Base-by-base conservation (phyloP, 768 basidiomycete genomes). In the Termitomyces titanicus region DNA sequence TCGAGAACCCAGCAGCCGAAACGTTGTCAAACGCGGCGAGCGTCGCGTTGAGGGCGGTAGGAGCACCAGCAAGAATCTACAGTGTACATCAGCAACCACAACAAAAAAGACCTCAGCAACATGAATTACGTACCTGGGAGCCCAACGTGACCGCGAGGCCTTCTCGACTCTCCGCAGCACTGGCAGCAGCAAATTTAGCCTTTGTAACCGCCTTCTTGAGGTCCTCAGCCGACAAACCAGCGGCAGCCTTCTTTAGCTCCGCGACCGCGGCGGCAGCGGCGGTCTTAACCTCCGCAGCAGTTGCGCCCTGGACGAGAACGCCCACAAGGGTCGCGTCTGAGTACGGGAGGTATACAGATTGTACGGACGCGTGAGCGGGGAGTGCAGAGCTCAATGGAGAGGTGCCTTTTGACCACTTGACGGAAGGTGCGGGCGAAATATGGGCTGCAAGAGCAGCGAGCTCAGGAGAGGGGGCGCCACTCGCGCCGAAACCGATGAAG, bases 241-340 rank as follows among this genome's bases (percentile, higher is more conserved):
- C 72, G 38, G 88, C 80, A 39, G 85, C 80, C 33, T 79, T 77
- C 74, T 84, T 84, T 61, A 94, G 68, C 15, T 81, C 85, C 53
- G 81, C 74, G 27, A 90, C 84, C 29, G 86, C 85, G n/a, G 75
- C 76, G 70, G 84, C 83, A 17, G 80, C 83, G 20, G 86, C 90
- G 54, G 85, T 80, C 61, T 79, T 84, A 44, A 92, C 85, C 50
- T 76, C 81, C 42, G 78, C 76, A 2, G 79, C 67, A 22, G 85
- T 87, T 35, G 76, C 68, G 6, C 85, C 92, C 66, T 90, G 85
- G 34, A 98, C 75, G 51, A 92, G 71, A 54, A 97, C 72, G 55
- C 94, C 94, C 56, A 96, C 84, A 48, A 99, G 79, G 7, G 88
- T 78, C 3, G 94, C 95, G 67, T 98, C 96, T 15, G 94, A 92